These are phyloP conservation scores for Rubia tinctorum DNA, from an alignment of 305 asterid genomes.

Conservation along the genomic window DNA sequence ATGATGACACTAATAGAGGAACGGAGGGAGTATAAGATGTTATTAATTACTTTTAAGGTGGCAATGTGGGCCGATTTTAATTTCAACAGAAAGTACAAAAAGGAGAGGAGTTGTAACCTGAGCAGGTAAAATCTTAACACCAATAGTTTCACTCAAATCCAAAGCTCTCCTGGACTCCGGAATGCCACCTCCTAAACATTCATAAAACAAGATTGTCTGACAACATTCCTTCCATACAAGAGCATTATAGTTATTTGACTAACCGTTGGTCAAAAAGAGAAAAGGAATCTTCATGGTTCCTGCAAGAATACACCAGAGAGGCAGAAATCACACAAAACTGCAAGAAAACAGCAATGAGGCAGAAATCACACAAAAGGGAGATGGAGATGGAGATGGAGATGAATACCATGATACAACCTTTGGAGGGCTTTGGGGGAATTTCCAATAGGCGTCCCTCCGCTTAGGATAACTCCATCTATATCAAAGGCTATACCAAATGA, in stretches of 20 bases:
- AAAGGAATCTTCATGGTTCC: conserved; percentile 51
- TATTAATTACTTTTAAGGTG: too few relatives aligned
- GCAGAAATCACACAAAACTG: neutral
- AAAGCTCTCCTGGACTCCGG: conserved; percentile 60
- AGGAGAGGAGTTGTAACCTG: conserved; percentile 34
- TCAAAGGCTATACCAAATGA: conserved; percentile 68
- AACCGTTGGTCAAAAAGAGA: conserved; percentile 61
- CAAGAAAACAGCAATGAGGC: neutral
- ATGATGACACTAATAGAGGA: too few relatives aligned
- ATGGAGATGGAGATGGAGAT: neutral
- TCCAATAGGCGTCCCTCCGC: conserved; percentile 53
- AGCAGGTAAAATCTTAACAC: conserved; percentile 46
- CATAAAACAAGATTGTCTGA: neutral
- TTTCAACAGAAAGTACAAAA: too few relatives aligned
- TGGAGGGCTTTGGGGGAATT: conserved; percentile 48
- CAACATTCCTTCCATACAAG: neutral
- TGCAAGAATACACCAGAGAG: conserved; percentile 23
- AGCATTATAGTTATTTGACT: conserved; percentile 4
- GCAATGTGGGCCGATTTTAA: neutral
- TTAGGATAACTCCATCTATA: conserved; percentile 61
- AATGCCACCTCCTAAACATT: conserved; percentile 49
- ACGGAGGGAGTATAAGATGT: too few relatives aligned
- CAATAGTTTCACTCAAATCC: conserved; percentile 49
- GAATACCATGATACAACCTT: conserved; percentile 46
- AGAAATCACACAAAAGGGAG: too few relatives aligned